These are phyloP conservation scores for Aurifilum marmelostoma DNA, from an alignment of 2,329 filamentous ascomycete genomes.

Conservation along the genomic window DNA sequence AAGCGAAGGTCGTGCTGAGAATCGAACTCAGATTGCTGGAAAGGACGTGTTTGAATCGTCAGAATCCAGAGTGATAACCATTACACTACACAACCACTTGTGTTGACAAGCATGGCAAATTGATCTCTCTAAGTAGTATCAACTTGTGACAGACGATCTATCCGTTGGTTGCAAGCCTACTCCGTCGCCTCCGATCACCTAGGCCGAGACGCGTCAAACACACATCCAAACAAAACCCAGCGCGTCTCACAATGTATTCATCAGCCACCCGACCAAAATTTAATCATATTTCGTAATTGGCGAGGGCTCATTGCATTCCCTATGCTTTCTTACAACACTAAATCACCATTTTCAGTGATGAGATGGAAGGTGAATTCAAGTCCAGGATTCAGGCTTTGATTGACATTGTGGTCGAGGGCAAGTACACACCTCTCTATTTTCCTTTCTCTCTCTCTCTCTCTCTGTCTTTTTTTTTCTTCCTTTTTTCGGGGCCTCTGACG, in stretches of 20 bases:
- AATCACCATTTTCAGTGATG: neutral
- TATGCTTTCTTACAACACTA: neutral
- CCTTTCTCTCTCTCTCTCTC: neutral
- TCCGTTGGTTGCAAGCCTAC: too few species aligned
- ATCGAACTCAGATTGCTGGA: constrained; percentile 3
- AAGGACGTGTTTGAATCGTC: neutral
- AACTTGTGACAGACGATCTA: too few species aligned
- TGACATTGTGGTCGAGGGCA: constrained; percentile 42
- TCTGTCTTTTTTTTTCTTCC: neutral
- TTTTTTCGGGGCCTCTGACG: constrained; percentile 23
- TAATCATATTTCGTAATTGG: neutral
- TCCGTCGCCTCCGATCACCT: too few species aligned
- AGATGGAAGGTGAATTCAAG: constrained; percentile 25
- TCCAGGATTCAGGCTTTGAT: constrained; percentile 36
- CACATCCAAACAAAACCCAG: neutral
- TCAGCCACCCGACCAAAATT: neutral
- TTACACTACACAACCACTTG: neutral
- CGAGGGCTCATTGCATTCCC: too few species aligned
- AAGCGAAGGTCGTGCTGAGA: neutral
- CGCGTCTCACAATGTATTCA: neutral
- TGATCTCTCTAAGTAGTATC: neutral
- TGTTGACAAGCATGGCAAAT: neutral
- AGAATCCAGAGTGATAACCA: neutral
- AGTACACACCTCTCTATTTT: constrained; percentile 2
- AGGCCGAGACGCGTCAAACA: constrained; percentile 23